A percentile compares a stretch with the other conserved stretches of the same genome.
phyloP scores from a whole-genome alignment of 805 yeast species.

The Peterozyma xylosa region DNA sequence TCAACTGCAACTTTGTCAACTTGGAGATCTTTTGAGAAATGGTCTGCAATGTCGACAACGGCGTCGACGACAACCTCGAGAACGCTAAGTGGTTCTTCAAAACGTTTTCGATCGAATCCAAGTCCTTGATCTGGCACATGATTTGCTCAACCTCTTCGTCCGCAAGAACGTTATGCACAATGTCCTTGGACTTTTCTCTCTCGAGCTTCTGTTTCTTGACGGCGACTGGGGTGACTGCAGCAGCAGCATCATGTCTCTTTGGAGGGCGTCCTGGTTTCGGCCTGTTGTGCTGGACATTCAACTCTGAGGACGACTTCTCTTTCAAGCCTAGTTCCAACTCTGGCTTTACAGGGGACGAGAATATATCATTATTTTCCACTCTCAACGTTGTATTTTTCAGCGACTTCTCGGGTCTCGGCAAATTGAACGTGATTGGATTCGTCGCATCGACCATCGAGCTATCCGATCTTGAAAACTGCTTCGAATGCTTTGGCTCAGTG shows the following conservation, averaged over 20 bases:
- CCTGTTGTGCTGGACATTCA: neutral
- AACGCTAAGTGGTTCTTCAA: constrained; percentile 83
- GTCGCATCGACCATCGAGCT: too few species aligned
- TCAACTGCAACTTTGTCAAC: constrained; percentile 35
- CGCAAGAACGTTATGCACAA: constrained; percentile 3
- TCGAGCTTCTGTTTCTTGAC: neutral
- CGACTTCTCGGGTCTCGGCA: too few species aligned
- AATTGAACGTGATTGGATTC: too few species aligned
- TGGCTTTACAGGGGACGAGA: too few species aligned
- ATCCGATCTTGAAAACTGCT: too few species aligned
- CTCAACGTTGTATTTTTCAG: neutral
- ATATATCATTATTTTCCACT: neutral
- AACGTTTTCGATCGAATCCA: constrained; percentile 52
- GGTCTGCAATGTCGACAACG: constrained; percentile 62
- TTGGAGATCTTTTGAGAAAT: constrained; percentile 48
- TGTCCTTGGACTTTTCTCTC: neutral
- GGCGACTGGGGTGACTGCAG: neutral
- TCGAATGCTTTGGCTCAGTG: too few species aligned
- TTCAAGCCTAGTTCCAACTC: too few species aligned
- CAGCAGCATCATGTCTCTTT: neutral
- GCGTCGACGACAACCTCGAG: constrained; percentile 81
- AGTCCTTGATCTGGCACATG: constrained; percentile 24
- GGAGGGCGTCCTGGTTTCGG: neutral
- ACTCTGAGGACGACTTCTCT: too few species aligned
- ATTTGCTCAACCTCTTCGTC: constrained; percentile 5